These are phyloP conservation scores for Tylopilus orsonianus DNA, from an alignment of 1,284 basidiomycete genomes.

Conservation along the genomic window DNA sequence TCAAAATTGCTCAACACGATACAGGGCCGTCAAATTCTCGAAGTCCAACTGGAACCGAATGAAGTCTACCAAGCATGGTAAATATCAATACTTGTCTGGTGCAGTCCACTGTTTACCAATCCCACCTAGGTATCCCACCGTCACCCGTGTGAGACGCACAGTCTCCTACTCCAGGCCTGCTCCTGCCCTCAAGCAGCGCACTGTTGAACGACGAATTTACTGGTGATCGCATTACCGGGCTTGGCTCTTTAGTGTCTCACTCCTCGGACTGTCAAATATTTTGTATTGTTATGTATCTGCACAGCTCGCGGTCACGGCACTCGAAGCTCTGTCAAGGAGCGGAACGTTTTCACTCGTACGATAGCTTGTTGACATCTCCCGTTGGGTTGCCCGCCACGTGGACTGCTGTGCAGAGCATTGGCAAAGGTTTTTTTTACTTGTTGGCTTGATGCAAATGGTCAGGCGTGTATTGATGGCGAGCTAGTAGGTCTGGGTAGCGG, in stretches of 20 bases:
- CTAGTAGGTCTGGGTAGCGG: constrained; percentile 4
- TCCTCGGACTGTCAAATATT: constrained; percentile 25
- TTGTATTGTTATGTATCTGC: constrained; percentile 36
- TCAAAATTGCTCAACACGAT: constrained; percentile 4
- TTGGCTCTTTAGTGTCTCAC: constrained; percentile 1
- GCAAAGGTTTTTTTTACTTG: constrained; percentile 8
- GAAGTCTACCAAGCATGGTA: constrained; percentile 70
- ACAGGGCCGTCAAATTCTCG: constrained; percentile 76
- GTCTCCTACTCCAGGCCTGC: constrained; percentile 55
- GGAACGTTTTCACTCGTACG: constrained; percentile 16
- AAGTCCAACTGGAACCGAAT: constrained; percentile 70
- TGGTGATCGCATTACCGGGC: constrained; percentile 44
- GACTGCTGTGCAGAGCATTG: constrained; percentile 22
- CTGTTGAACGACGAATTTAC: constrained; percentile 68
- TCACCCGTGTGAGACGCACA: constrained; percentile 71
- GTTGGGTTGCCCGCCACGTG: constrained; percentile 10
- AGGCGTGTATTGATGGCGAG: constrained; percentile 18
- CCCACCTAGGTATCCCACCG: constrained; percentile 57
- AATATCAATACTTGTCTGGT: constrained; percentile 17
- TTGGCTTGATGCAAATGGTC: constrained; percentile 10
- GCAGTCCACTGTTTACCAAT: constrained; percentile 4
- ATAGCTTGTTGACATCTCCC: constrained; percentile 15
- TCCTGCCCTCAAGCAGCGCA: constrained; percentile 42
- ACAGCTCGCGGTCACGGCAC: constrained; percentile 10
- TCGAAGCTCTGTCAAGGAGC: constrained; percentile 22